Percentiles rank a stretch among this genome's conserved stretches.
phyloP scores from a whole-genome alignment of 1,284 basidiomycete genomes.

The Vanrija humicola region DNA sequence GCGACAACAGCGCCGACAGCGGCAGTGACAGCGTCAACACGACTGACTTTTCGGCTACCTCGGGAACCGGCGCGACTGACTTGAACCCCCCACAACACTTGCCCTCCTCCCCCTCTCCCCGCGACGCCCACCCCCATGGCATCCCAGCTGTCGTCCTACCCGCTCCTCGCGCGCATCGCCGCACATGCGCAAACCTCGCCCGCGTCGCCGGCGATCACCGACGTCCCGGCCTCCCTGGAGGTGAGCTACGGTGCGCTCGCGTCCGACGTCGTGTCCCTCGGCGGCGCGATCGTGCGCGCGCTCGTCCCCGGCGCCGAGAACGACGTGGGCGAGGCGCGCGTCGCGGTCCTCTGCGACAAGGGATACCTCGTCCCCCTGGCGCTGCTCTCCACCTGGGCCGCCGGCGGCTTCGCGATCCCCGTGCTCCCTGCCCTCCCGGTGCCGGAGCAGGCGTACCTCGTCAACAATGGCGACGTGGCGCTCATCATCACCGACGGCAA shows the following conservation, averaged over 20 bases:
- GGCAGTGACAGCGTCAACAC: too few relatives aligned
- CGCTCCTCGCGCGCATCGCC: constrained; percentile 21
- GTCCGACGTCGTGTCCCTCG: constrained; percentile 20
- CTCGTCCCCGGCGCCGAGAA: background rate
- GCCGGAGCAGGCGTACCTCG: constrained; percentile 39
- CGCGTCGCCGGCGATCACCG: constrained; percentile 22
- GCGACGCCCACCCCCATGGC: too few relatives aligned
- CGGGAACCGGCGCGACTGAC: too few relatives aligned
- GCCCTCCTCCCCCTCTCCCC: too few relatives aligned
- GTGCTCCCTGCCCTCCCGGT: constrained; percentile 37
- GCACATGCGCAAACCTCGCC: constrained; percentile 11
- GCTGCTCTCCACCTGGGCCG: constrained; percentile 28
- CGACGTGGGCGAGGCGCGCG: constrained; percentile 17
- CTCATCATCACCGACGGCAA: constrained; percentile 30
- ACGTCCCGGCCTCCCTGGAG: constrained; percentile 7
- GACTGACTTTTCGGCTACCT: too few relatives aligned
- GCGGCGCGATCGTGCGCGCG: background rate
- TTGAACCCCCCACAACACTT: too few relatives aligned
- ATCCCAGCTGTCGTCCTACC: constrained; percentile 5
- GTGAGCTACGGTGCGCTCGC: constrained; percentile 20
- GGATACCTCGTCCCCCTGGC: constrained; percentile 29
- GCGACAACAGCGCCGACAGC: too few relatives aligned
- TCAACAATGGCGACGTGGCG: constrained; percentile 27
- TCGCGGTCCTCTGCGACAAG: constrained; percentile 27
- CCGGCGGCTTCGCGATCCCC: constrained; percentile 37